phyloP scores from a whole-genome alignment of 148 eudicot genomes.

The Tetragonia tetragonoides region DNA sequence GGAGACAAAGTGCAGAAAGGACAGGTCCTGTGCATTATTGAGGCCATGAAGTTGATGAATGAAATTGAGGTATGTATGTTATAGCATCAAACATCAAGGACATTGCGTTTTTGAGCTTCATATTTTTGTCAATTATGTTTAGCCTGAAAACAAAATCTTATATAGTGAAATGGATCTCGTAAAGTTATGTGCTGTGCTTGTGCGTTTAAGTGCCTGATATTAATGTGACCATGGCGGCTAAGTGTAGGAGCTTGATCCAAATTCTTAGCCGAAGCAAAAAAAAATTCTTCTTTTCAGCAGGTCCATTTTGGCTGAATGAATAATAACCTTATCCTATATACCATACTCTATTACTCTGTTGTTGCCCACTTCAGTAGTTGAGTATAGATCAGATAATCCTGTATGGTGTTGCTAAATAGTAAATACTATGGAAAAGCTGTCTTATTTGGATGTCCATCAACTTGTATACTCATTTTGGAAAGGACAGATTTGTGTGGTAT shows the following conservation, averaged over 20 bases:
- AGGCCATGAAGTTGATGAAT: slow-evolving; percentile 93
- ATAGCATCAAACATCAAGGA: neutral
- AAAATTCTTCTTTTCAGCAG: neutral
- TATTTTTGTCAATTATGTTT: neutral
- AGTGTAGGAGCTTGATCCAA: neutral
- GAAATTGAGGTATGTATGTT: slow-evolving; percentile 64
- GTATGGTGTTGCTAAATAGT: neutral
- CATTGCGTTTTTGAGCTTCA: neutral
- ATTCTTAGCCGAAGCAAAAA: neutral
- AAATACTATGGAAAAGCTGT: neutral
- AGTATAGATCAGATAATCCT: too few species aligned
- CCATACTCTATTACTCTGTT: too few species aligned
- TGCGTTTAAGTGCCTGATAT: neutral
- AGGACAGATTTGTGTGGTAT: neutral
- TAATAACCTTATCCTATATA: too few species aligned
- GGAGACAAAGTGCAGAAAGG: slow-evolving; percentile 85
- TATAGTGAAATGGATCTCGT: neutral
- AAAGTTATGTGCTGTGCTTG: neutral
- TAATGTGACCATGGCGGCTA: neutral
- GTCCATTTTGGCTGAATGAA: too few species aligned
- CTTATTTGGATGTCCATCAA: neutral
- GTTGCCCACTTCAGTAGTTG: too few species aligned
- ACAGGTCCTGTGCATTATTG: slow-evolving; percentile 73
- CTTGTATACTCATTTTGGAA: neutral
- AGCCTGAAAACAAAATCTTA: neutral